Percentiles rank a stretch among this genome's conserved stretches.
Conservation (phyloP, 2,329 filamentous ascomycete genomes). For the Chaetomiaceae sp. region DNA sequence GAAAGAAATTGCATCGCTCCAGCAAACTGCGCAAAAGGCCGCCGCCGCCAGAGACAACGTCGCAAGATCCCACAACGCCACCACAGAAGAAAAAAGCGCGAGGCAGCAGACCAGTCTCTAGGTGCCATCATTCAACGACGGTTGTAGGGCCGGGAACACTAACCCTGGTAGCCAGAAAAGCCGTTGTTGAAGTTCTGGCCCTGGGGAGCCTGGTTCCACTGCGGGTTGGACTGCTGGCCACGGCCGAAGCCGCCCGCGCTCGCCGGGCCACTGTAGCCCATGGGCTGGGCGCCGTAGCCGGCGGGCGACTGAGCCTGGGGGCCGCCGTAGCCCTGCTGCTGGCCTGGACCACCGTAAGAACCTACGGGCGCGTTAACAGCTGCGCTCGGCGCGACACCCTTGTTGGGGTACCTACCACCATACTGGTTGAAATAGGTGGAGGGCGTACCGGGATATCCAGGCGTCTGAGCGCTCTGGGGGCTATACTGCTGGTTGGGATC, state of each 20-base stretch:
- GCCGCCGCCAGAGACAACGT: slow-evolving; percentile 13
- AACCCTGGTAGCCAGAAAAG: slow-evolving; percentile 61
- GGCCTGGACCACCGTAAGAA: slow-evolving; percentile 39
- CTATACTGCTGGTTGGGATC: slow-evolving; percentile 71
- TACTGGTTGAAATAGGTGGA: slow-evolving; percentile 91
- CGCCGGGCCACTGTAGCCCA: slow-evolving; percentile 65
- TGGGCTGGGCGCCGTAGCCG: slow-evolving; percentile 60
- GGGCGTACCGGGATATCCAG: slow-evolving; percentile 71
- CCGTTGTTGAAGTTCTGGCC: slow-evolving; percentile 58
- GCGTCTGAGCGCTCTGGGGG: slow-evolving; percentile 69
- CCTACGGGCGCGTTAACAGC: slow-evolving; percentile 48
- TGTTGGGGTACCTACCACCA: slow-evolving; percentile 54
- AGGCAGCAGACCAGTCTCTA: neutral
- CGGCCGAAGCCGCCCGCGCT: slow-evolving; percentile 83
- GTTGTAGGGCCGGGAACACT: slow-evolving; percentile 20
- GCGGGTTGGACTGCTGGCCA: slow-evolving; percentile 57
- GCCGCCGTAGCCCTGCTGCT: slow-evolving; percentile 62
- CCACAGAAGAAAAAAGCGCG: slow-evolving; percentile 1
- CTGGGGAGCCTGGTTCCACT: slow-evolving; percentile 48
- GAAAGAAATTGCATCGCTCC: slow-evolving; percentile 16
- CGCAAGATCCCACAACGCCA: slow-evolving; percentile 1
- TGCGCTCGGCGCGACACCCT: slow-evolving; percentile 20
- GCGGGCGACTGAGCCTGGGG: slow-evolving; percentile 58
- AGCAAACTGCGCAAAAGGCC: slow-evolving; percentile 2
- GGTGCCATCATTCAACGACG: slow-evolving; percentile 3